These are phyloP conservation scores for Pseudonitzschia multistriata DNA, from an alignment of 108 stramenopile species.

Conservation along the genomic window DNA sequence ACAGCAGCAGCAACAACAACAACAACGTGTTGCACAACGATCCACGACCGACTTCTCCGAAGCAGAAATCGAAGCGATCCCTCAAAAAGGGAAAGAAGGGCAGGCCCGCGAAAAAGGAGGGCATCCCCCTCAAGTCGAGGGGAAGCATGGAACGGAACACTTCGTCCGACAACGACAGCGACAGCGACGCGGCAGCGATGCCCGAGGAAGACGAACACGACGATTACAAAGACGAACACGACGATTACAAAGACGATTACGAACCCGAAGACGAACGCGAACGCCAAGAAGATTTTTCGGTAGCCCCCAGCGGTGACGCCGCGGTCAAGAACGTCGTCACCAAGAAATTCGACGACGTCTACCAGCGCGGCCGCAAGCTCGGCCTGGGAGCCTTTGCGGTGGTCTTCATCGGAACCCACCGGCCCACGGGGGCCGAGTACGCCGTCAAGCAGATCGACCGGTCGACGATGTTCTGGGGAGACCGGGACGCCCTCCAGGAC, in stretches of 20 bases:
- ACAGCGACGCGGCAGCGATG: not conserved
- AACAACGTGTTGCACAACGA: too few species aligned
- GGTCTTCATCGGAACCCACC: slow-evolving; percentile 69
- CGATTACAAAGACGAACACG: not conserved
- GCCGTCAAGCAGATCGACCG: slow-evolving; percentile 80
- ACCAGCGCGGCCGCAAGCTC: slow-evolving; percentile 45
- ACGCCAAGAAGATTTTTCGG: slow-evolving; percentile 26
- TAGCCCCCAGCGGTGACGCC: slow-evolving; percentile 26
- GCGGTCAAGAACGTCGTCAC: slow-evolving; percentile 34
- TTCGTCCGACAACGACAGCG: not conserved
- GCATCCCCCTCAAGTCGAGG: too few species aligned
- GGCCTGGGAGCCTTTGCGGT: slow-evolving; percentile 81
- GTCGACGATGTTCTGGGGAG: slow-evolving; percentile 66
- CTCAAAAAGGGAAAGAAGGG: too few species aligned
- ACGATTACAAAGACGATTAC: not conserved
- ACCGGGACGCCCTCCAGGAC: slow-evolving; percentile 59
- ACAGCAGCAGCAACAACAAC: too few species aligned
- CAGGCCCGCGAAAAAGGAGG: too few species aligned
- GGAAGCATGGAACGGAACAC: too few species aligned
- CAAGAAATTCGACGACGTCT: slow-evolving; percentile 37
- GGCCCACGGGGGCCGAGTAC: slow-evolving; percentile 45
- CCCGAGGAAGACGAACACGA: too few species aligned
- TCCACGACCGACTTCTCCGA: too few species aligned
- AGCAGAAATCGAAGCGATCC: too few species aligned
- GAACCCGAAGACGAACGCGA: not conserved